Percentiles rank a stretch among this genome's conserved stretches.
phyloP scores from a whole-genome alignment of 805 yeast genomes.

The Candida peoriensis region DNA sequence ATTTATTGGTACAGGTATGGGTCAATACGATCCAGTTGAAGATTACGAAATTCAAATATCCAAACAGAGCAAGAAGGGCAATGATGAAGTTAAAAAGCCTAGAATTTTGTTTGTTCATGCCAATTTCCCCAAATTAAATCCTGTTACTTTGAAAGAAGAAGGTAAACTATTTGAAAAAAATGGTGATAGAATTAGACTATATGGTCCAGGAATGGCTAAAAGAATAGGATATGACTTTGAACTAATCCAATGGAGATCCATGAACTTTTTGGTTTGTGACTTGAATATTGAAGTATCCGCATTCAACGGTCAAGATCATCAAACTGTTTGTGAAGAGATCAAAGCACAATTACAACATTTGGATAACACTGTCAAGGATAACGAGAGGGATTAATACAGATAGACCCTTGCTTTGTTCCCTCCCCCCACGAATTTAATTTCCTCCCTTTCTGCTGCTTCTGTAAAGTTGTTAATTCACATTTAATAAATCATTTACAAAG shows the following conservation, averaged over 20 bases:
- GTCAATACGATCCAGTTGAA: slow-evolving; percentile 52
- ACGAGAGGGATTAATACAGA: slow-evolving; percentile 32
- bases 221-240: slow-evolving; percentile 55
- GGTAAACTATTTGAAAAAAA: slow-evolving; percentile 37
- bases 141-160: slow-evolving; percentile 44
- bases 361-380: slow-evolving; percentile 30
- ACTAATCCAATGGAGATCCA: slow-evolving; percentile 51
- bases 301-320: slow-evolving; percentile 36
- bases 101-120: slow-evolving; percentile 53
- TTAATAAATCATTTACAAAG: too few species aligned
- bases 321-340: slow-evolving; percentile 47
- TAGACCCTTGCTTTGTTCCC: too few species aligned
- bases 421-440: not conserved
- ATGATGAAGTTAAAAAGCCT: slow-evolving; percentile 22
- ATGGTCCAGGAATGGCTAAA: slow-evolving; percentile 50
- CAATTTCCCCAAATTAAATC: slow-evolving; percentile 63
- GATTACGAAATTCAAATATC: slow-evolving; percentile 35
- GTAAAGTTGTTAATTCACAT: not conserved
- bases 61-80: slow-evolving; percentile 17
- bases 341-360: slow-evolving; percentile 39
- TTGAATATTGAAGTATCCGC: slow-evolving; percentile 38
- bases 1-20: slow-evolving; percentile 60
- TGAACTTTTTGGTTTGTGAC: slow-evolving; percentile 52
- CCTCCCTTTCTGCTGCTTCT: not conserved
- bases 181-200: slow-evolving; percentile 48